Base-by-base conservation (phyloP, 1,139 yeast genomes). In the Pichia sp. region DNA sequence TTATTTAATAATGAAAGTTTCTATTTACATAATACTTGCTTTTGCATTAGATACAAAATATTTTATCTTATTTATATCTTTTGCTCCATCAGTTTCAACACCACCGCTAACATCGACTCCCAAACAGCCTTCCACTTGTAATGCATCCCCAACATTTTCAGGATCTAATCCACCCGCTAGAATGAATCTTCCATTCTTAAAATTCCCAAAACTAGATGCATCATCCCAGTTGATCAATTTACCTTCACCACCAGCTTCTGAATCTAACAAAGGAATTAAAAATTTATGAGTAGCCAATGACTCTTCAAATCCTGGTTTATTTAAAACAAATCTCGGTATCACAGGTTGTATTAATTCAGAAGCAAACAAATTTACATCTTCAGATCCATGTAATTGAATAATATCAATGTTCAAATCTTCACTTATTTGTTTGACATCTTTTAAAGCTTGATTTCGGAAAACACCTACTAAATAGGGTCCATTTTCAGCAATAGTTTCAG, bases 51-150 rank as follows among this genome's bases (percentile, higher is more conserved):
- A 50, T 9, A 90, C 69, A 63, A 89, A 90, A 20, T 54, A 49
- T 45, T 60, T 60, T 33, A 90, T 77, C 64, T 87, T 87, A 1
- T 51, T 61, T 41, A 68, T 56, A 60, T 87, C 95, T 64, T 90
- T 92, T 3, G 57, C 63, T 4, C 95, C 96, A 23, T 74, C 65
- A 1, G 86, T 78, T 55, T 87, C 98, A 1, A 90, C 96, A 1
- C 98, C 98, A 12, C 97, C 92, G 59, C 96, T 84, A 8, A 92
- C 97, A 64, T 92, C 98, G 30, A 83, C 92, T 2, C 97, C 97
- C 36, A 80, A 60, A n/a, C 86, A 77, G 3, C 84, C 81, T 47
- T 56, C 61, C 40, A 67, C 69, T 39, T 45, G 49, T 38, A 62
- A 54, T 12, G 95, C 94, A 1, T 63, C 62, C 0, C 48, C 48